A percentile compares a stretch with the other conserved stretches of the same genome.
These are phyloP conservation scores for Serpula lacrymans DNA, from an alignment of 768 basidiomycete genomes.

Conservation along the genomic window DNA sequence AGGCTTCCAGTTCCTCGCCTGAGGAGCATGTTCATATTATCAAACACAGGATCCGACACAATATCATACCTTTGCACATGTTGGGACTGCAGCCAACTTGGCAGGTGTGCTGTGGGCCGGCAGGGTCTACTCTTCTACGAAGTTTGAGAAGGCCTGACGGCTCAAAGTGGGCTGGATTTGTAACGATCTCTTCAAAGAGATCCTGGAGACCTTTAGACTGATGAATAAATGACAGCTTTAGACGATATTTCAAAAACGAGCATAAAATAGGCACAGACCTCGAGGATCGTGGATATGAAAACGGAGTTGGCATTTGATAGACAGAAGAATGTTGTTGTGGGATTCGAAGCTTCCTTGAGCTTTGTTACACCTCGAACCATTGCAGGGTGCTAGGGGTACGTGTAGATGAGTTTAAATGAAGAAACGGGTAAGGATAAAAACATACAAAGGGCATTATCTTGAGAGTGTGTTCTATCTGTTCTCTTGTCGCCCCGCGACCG, in stretches of 20 bases:
- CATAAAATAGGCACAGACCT: conserved; percentile 45
- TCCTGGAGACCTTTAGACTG: conserved; percentile 72
- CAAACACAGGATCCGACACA: conserved; percentile 1
- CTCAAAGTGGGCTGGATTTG: conserved; percentile 89
- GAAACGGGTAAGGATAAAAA: neutral
- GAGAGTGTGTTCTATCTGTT: conserved; percentile 77
- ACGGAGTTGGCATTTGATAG: conserved; percentile 93
- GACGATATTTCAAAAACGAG: no score
- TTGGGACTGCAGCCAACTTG: conserved; percentile 87
- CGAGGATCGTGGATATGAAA: conserved; percentile 86
- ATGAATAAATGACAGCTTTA: no score
- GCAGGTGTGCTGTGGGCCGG: conserved; percentile 79
- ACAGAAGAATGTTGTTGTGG: conserved; percentile 78
- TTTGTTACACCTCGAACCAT: conserved; percentile 87
- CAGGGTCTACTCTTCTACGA: conserved; percentile 69
- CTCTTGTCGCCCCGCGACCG: conserved; percentile 60
- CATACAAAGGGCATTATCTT: conserved; percentile 84
- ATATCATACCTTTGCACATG: conserved; percentile 88
- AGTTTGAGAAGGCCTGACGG: conserved; percentile 68
- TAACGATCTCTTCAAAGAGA: conserved; percentile 82
- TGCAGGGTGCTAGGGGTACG: conserved; percentile 90
- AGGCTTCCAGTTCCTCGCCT: conserved; percentile 94
- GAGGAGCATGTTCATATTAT: neutral
- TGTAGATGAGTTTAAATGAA: neutral
- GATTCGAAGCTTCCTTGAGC: conserved; percentile 63